Conservation (phyloP, 768 basidiomycete genomes). For the Boletus patriciae region DNA sequence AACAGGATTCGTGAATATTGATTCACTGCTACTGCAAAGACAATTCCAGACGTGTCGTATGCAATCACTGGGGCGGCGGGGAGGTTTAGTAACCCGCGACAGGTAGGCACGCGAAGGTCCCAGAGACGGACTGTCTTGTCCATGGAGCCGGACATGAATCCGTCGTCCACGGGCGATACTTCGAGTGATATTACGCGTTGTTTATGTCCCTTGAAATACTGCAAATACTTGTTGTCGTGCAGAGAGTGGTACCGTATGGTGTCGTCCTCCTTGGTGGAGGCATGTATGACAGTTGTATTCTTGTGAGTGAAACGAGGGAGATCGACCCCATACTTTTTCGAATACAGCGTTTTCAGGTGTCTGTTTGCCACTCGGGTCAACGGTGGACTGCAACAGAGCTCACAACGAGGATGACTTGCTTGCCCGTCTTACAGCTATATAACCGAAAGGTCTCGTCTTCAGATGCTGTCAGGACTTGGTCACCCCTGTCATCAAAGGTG, state of each 20-base stretch:
- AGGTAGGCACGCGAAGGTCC: slow-evolving; percentile 82
- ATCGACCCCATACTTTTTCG: slow-evolving; percentile 97
- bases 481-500: slow-evolving; percentile 88
- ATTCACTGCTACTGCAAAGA: slow-evolving; percentile 87
- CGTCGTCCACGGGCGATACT: slow-evolving; percentile 90
- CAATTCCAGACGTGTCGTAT: slow-evolving; percentile 78
- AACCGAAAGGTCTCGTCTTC: slow-evolving; percentile 93
- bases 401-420: slow-evolving; percentile 61
- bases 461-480: slow-evolving; percentile 78
- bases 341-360: slow-evolving; percentile 73
- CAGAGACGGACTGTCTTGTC: slow-evolving; percentile 96
- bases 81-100: slow-evolving; percentile 76
- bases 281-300: slow-evolving; percentile 78
- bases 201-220: slow-evolving; percentile 95
- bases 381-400: slow-evolving; percentile 16
- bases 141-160: slow-evolving; percentile 91
- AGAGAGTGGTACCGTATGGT: slow-evolving; percentile 92
- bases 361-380: slow-evolving; percentile 44
- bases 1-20: slow-evolving; percentile 77
- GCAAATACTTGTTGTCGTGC: slow-evolving; percentile 94
- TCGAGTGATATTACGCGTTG: slow-evolving; percentile 86
- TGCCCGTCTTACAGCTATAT: slow-evolving; percentile 88
- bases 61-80: slow-evolving; percentile 77
- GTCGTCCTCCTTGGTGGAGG: slow-evolving; percentile 94
- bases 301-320: slow-evolving; percentile 95